A percentile compares a stretch with the other conserved stretches of the same genome.
Evolutionary conservation across 805 yeast genomes (phyloP).

Genomic region (Candida silvicultrix): DNA sequence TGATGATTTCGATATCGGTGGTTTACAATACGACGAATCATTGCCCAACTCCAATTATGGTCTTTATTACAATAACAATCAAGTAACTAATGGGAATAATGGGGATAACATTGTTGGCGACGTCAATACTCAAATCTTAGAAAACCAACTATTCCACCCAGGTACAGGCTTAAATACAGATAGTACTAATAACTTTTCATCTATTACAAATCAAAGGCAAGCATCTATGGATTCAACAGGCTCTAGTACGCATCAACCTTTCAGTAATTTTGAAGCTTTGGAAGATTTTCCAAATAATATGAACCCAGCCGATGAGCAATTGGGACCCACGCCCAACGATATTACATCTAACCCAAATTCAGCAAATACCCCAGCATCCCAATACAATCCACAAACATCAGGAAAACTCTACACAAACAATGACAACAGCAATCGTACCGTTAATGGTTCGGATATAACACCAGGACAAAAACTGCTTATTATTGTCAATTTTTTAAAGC

Average conservation of each 20-base stretch:
- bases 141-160: neutral
- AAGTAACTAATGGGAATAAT: neutral
- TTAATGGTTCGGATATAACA: neutral
- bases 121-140: neutral
- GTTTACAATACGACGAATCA: slow-evolving; percentile 2
- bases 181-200: neutral
- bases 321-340: neutral
- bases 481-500: slow-evolving; percentile 7
- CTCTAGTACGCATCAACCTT: neutral
- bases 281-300: neutral
- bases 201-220: neutral
- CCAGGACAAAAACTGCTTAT: slow-evolving; percentile 4
- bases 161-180: neutral
- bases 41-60: neutral
- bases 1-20: slow-evolving; percentile 6
- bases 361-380: neutral
- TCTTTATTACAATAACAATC: neutral
- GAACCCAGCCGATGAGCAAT: neutral
- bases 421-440: too few relatives aligned
- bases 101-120: too few relatives aligned
- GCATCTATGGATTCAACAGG: neutral
- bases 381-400: neutral
- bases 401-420: neutral
- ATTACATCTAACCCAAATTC: neutral
- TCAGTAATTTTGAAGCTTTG: neutral